Evolutionary conservation across 129 eudicot genomes (phyloP).

Genomic region (Scalesia atractyloides): DNA sequence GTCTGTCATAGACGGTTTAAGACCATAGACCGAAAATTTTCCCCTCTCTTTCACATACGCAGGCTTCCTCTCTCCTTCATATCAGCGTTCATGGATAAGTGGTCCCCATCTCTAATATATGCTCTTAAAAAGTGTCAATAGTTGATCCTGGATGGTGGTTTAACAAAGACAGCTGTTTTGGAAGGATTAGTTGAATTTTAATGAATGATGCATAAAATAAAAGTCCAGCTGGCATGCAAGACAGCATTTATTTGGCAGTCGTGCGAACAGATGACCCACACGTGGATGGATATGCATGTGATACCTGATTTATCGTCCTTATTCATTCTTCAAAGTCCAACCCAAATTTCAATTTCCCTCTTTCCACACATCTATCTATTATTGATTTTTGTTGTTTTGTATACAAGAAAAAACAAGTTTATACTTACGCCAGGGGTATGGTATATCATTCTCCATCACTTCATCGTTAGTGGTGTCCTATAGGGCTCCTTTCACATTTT

Average conservation of each 20-base stretch:
- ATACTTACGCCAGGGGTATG: no score
- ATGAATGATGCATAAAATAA: not conserved
- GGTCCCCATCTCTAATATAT: no score
- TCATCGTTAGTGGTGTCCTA: no score
- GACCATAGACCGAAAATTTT: no score
- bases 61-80: no score
- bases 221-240: slow-evolving; percentile 31
- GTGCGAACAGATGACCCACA: slow-evolving; percentile 40
- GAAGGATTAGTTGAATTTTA: slow-evolving; percentile 1
- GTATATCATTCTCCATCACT: no score
- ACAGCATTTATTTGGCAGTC: slow-evolving; percentile 35
- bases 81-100: no score
- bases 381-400: not conserved
- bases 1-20: no score
- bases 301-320: slow-evolving; percentile 25
- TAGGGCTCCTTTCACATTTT: no score
- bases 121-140: not conserved
- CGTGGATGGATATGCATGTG: slow-evolving; percentile 34
- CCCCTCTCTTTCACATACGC: no score
- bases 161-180: slow-evolving; percentile 4
- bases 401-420: no score
- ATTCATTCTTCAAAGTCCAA: slow-evolving; percentile 12
- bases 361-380: not conserved
- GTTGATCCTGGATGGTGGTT: not conserved
- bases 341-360: not conserved